phyloP scores from a whole-genome alignment of 1,284 basidiomycete species.

The Prillingera fragicola region DNA sequence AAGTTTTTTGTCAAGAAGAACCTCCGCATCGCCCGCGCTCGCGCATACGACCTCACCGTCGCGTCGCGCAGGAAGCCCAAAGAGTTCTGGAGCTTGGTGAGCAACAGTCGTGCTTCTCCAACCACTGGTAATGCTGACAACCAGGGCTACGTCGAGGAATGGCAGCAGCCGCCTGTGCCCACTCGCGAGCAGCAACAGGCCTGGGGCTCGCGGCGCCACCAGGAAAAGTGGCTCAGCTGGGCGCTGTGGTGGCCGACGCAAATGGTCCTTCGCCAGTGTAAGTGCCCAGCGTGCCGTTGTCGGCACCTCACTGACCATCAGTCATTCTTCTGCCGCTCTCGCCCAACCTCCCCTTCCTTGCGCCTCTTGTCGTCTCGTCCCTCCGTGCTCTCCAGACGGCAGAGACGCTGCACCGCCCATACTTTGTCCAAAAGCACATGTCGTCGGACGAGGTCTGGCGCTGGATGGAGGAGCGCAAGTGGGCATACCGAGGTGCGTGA shows the following conservation, averaged over 20 bases:
- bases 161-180: conserved; percentile 60
- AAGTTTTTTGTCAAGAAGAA: conserved; percentile 73
- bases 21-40: conserved; percentile 65
- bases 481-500: conserved; percentile 67
- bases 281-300: conserved; percentile 17
- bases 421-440: conserved; percentile 78
- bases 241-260: conserved; percentile 54
- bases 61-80: conserved; percentile 67
- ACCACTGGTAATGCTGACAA: background rate
- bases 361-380: conserved; percentile 60
- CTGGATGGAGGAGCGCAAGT: conserved; percentile 79
- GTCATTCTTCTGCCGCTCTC: conserved; percentile 63
- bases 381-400: conserved; percentile 66
- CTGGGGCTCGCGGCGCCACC: conserved; percentile 17
- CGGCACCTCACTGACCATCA: conserved; percentile 44
- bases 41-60: conserved; percentile 69
- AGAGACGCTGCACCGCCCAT: conserved; percentile 64
- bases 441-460: conserved; percentile 58
- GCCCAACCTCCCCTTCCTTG: conserved; percentile 63
- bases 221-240: conserved; percentile 43
- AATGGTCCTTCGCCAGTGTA: conserved; percentile 54
- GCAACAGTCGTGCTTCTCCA: background rate
- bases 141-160: conserved; percentile 76
- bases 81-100: conserved; percentile 64
- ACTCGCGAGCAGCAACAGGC: conserved; percentile 28